Evolutionary conservation across 495 filamentous ascomycete species (phyloP).

Genomic region (Trichoderma virens): DNA sequence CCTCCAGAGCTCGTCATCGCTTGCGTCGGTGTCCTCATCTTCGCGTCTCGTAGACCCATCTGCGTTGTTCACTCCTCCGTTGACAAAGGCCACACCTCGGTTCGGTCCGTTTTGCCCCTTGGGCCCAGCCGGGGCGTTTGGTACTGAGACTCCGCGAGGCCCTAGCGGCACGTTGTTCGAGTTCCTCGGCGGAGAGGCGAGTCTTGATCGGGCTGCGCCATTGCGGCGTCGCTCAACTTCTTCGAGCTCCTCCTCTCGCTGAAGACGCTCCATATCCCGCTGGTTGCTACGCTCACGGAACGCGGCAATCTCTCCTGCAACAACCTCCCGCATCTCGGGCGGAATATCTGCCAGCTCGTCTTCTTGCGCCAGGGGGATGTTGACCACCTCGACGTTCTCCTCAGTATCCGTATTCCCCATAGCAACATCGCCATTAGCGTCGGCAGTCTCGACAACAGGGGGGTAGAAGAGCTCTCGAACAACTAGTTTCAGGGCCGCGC

Average conservation of each 20-base stretch:
- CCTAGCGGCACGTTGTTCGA: conserved; percentile 82
- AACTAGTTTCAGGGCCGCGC: conserved; percentile 51
- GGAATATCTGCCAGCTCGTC: conserved; percentile 96
- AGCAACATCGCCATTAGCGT: conserved; percentile 55
- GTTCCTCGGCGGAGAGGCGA: conserved; percentile 66
- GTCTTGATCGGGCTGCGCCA: conserved; percentile 51
- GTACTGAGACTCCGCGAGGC: conserved; percentile 54
- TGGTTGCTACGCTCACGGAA: conserved; percentile 87
- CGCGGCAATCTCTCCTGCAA: conserved; percentile 86
- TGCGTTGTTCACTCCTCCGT: conserved; percentile 62
- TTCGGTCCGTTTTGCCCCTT: conserved; percentile 59
- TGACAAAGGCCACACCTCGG: conserved; percentile 70
- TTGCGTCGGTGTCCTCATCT: conserved; percentile 83
- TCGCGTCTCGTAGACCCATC: conserved; percentile 52
- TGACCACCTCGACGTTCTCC: conserved; percentile 74
- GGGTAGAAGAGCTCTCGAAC: conserved; percentile 70
- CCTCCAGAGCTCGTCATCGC: conserved; percentile 77
- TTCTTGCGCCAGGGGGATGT: conserved; percentile 80
- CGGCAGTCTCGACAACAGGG: conserved; percentile 39
- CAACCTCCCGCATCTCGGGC: conserved; percentile 91
- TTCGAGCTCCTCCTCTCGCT: conserved; percentile 86
- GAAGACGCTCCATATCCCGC: conserved; percentile 79
- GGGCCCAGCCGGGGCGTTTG: conserved; percentile 76
- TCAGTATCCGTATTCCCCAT: conserved; percentile 60
- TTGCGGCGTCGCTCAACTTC: conserved; percentile 73